Evolutionary conservation across 2,329 filamentous ascomycete species (phyloP), one percentile per base, ranked within the genome.

Genomic region (Botryotinia convoluta): DNA sequence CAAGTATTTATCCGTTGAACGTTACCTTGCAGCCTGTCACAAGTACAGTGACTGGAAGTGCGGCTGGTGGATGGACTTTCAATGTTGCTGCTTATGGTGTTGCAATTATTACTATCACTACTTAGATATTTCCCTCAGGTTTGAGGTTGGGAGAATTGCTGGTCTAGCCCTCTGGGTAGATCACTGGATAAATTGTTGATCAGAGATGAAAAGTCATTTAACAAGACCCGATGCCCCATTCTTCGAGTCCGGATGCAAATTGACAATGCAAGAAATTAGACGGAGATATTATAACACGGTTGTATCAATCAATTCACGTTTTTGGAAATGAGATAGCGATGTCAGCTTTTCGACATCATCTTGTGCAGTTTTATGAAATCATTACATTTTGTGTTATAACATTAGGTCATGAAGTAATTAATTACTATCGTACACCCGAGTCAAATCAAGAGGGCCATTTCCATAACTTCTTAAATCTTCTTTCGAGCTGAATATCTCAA

Each of bases 51-150:
- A 69, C 37, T 16, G 69, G 74, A n/a, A 75, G 72, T 69, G 65
- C 70, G 44, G 63, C 20, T 14, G 72, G 18, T 7, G 74, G 75
- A 9, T 75, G 73, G 74, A 73, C 61, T n/a, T 75, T 75, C 37
- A 67, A 45, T 64, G 51, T 75, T 7, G n/a, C 74, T 9, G 74
- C 69, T 37, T 74, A 74, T 57, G 72, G 75, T 37, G 42, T 75
- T 64, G 72, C 72, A 5, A 69, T 76, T 37, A 62, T 76, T 26
- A 74, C 72, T 44, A 61, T 74, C 2, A 57, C 45, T 72, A 69
- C 37, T 16, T 69, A 69, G 37, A n/a, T 39, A 12, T 0, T 44
- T 63, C 5, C 14, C 10, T 29, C 4, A 1, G 39, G 9, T 5
- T 4, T 22, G 26, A 14, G 2, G 10, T 14, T 51, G 7, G n/a